Conservation (phyloP, 2,329 filamentous ascomycete species). For the Fusarium veterinarium region DNA sequence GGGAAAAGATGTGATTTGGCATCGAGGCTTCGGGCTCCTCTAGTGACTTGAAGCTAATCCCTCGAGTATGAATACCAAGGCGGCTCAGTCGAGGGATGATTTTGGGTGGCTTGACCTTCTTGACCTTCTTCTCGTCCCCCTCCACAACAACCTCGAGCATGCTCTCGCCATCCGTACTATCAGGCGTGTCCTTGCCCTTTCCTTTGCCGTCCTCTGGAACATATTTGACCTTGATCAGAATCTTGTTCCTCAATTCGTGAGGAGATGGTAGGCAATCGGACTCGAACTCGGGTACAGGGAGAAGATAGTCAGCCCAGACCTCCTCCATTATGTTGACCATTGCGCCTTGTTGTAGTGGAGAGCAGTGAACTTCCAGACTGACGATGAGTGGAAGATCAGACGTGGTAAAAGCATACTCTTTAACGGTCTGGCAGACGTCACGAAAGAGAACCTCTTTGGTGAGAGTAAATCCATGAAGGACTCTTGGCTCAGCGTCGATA, state of each 20-base stretch:
- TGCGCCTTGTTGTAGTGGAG: conserved; percentile 81
- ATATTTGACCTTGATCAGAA: conserved; percentile 81
- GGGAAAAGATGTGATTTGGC: conserved; percentile 82
- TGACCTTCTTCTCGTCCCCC: not conserved
- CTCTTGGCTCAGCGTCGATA: conserved; percentile 64
- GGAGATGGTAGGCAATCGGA: conserved; percentile 71
- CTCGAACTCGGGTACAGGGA: conserved; percentile 66
- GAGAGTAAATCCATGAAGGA: conserved; percentile 84
- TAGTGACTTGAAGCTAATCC: conserved; percentile 4
- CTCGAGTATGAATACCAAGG: conserved; percentile 9
- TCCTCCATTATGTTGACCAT: conserved; percentile 97
- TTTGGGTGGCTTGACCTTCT: conserved; percentile 11
- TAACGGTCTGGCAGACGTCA: conserved; percentile 83
- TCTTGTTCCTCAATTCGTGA: conserved; percentile 78
- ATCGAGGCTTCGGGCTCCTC: conserved; percentile 56
- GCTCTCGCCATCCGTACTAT: not conserved
- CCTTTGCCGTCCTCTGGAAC: not conserved
- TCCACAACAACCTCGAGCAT: conserved; percentile 1
- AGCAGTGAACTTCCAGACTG: conserved; percentile 89
- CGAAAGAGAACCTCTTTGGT: conserved; percentile 86
- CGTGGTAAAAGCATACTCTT: conserved; percentile 78
- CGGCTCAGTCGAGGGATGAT: not conserved
- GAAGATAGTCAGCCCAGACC: conserved; percentile 79
- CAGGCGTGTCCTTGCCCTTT: not conserved
- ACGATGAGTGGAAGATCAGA: conserved; percentile 87